Percentiles rank a stretch among this genome's conserved stretches.
These are phyloP conservation scores for Cyclotella cryptica DNA, from an alignment of 108 stramenopile genomes.

Conservation along the genomic window DNA sequence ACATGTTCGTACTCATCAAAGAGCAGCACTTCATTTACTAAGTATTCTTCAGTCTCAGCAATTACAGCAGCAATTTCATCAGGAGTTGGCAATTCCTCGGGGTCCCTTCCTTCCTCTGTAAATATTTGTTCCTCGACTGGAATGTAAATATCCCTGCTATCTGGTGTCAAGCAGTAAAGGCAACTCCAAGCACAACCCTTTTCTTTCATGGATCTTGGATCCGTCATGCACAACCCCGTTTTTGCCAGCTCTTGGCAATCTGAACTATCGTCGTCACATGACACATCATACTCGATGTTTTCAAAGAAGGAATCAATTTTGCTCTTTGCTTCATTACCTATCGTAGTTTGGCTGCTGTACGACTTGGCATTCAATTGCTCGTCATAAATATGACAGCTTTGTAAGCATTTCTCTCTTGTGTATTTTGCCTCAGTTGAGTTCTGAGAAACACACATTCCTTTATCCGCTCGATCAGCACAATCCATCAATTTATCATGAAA, in stretches of 20 bases:
- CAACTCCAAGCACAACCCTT: constrained; percentile 37
- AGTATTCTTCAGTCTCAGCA: constrained; percentile 51
- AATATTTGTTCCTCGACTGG: constrained; percentile 27
- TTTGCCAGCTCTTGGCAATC: constrained; percentile 27
- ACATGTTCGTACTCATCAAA: constrained; percentile 31
- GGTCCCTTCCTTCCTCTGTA: constrained; percentile 17
- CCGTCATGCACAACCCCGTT: constrained; percentile 28
- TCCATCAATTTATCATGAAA: constrained; percentile 30
- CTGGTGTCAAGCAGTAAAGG: constrained; percentile 29
- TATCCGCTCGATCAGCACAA: constrained; percentile 40
- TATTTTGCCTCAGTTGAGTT: neutral
- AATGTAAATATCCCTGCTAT: constrained; percentile 21
- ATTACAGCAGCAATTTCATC: constrained; percentile 27
- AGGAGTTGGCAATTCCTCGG: constrained; percentile 26
- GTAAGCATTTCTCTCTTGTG: constrained; percentile 43
- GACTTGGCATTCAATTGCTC: neutral
- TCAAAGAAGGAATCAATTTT: constrained; percentile 31
- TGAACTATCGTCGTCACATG: constrained; percentile 27
- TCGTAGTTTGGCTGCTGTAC: constrained; percentile 1
- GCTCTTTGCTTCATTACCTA: neutral
- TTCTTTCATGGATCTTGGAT: constrained; percentile 33
- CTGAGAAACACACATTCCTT: constrained; percentile 42
- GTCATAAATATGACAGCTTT: constrained; percentile 44
- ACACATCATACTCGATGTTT: constrained; percentile 17
- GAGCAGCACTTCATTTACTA: constrained; percentile 44